phyloP scores from a whole-genome alignment of 176 grass and related monocot species.

The Rhynchospora tenuis region DNA sequence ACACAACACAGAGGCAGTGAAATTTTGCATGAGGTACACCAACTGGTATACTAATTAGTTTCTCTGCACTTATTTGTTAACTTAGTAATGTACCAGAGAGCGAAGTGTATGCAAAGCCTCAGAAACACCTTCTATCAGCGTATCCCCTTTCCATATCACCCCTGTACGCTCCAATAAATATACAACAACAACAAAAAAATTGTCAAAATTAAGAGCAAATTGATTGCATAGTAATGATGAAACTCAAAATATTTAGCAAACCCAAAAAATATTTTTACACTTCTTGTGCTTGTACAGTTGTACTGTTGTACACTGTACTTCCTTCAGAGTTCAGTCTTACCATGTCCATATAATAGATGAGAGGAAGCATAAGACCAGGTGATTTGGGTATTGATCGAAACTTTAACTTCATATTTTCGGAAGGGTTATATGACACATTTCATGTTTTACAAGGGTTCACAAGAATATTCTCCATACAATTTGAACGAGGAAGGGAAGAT shows the following conservation, averaged over 20 bases:
- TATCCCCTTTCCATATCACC: constrained; percentile 94
- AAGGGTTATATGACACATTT: not conserved
- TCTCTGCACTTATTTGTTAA: not conserved
- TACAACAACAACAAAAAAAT: constrained; percentile 1
- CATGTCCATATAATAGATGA: too few species aligned
- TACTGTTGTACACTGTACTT: too few species aligned
- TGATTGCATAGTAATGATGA: not conserved
- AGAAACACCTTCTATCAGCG: constrained; percentile 69
- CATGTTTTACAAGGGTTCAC: not conserved
- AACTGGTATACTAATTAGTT: not conserved
- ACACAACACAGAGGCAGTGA: too few species aligned
- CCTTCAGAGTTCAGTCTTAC: too few species aligned
- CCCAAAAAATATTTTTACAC: not conserved
- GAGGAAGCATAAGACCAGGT: not conserved
- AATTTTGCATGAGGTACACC: not conserved
- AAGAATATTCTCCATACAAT: not conserved
- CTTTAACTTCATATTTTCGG: not conserved
- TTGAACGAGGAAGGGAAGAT: not conserved
- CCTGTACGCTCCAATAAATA: constrained; percentile 30
- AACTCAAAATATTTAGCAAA: not conserved
- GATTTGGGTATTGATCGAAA: not conserved
- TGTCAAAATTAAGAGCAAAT: not conserved
- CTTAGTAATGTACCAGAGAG: constrained; percentile 40
- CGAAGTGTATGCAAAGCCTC: constrained; percentile 58
- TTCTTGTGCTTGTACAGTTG: too few species aligned